These are phyloP conservation scores for Sanghuangporus baumii DNA, from an alignment of 1,284 basidiomycete genomes.

Conservation along the genomic window DNA sequence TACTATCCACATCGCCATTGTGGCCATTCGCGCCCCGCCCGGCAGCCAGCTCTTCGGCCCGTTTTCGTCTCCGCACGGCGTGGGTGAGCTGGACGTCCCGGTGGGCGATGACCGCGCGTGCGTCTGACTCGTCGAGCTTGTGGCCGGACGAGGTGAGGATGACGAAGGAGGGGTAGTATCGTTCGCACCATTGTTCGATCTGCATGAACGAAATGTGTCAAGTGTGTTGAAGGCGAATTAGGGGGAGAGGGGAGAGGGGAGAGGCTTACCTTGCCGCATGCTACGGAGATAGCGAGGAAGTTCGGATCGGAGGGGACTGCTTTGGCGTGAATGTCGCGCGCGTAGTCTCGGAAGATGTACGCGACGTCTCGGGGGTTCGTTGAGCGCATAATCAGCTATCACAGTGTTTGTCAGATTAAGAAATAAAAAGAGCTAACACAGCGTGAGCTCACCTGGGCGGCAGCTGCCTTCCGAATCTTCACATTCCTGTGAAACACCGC, in stretches of 20 bases:
- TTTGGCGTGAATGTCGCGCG: slow-evolving; percentile 79
- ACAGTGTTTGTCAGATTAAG: slow-evolving; percentile 1
- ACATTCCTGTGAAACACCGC: slow-evolving; percentile 87
- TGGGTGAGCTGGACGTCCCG: slow-evolving; percentile 34
- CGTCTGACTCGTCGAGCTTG: slow-evolving; percentile 40
- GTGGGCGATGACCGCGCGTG: slow-evolving; percentile 42
- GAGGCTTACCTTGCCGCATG: slow-evolving; percentile 62
- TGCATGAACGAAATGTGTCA: slow-evolving; percentile 27
- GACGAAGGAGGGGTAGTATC: slow-evolving; percentile 84
- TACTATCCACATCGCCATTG: not conserved
- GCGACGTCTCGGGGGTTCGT: slow-evolving; percentile 93
- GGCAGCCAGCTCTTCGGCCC: slow-evolving; percentile 16
- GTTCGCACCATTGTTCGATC: slow-evolving; percentile 92
- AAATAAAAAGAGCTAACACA: slow-evolving; percentile 1
- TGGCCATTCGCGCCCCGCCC: not conserved
- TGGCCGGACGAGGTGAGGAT: slow-evolving; percentile 24
- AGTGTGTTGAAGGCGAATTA: not conserved
- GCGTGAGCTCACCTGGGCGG: slow-evolving; percentile 58
- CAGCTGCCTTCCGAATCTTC: slow-evolving; percentile 93
- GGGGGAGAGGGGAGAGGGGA: not conserved
- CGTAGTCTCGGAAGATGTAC: slow-evolving; percentile 81
- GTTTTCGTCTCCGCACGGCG: slow-evolving; percentile 26
- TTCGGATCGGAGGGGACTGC: slow-evolving; percentile 81
- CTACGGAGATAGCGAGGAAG: slow-evolving; percentile 76
- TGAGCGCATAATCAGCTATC: slow-evolving; percentile 82